Base-by-base conservation (phyloP, 2,329 filamentous ascomycete species). In the Pseudocercospora pini-densiflorae region DNA sequence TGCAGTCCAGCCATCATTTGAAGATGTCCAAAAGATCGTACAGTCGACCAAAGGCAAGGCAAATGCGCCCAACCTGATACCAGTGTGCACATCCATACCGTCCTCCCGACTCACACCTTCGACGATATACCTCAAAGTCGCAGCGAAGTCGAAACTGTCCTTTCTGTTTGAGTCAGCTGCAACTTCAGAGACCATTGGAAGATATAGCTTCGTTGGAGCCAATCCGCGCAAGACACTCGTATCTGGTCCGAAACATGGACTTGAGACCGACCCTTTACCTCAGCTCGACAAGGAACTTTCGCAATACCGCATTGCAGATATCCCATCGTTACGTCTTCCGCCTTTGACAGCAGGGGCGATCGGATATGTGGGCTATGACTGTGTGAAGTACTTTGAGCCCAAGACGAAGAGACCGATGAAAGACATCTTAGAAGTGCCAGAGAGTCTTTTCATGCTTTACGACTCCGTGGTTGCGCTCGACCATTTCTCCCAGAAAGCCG, bases 331-430 rank as follows among this genome's bases (percentile, higher is more conserved):
- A 75, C 87, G 87, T 74, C 85, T 99, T 43, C 95, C 95, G 60
- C 92, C 92, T 27, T 83, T 99, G 81, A 92, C 92, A 0, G 95
- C 94, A 47, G 95, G 95, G 59, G 95, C 94, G 12, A 93, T 99
- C 74, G 95, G 95, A 66, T 99, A 98, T 79, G 93, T 98, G 5
- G 94, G 94, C 61, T 99, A 99, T 77, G 95, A 99, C 78, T 99
- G 95, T 79, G 92, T 99, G 74, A 90, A 90, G 76, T 98, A 98
- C 81, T 99, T 99, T 73, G 95, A 99, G 84, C 95, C 95, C 68
- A 96, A 94, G 85, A 98, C 95, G n/a, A 88, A 93, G 59, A 88
- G 92, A 53, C 65, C 70, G 2, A 88, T 97, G 84, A 90, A 95
- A 80, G 95, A 99, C 80, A 87, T 96, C 31, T 86, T 98, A 23